Evolutionary conservation across 495 filamentous ascomycete genomes (phyloP).

Genomic region (Chaetomium tenue): DNA sequence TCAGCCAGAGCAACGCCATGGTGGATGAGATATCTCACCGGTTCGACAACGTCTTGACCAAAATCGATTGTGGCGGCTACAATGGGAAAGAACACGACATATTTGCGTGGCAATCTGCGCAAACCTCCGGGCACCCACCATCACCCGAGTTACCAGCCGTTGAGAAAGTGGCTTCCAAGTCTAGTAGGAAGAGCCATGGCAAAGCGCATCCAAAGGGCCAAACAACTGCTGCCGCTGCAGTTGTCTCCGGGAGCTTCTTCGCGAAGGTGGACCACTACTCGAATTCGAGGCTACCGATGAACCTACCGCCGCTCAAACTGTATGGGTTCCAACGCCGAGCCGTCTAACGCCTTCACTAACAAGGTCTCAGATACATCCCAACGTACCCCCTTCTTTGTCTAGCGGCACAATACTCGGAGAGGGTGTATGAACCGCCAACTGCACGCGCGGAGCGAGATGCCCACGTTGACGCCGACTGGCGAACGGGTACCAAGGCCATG

Average conservation of each 20-base stretch:
- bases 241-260: conserved; percentile 59
- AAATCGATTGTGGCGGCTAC: conserved; percentile 67
- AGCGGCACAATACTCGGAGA: conserved; percentile 69
- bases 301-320: conserved; percentile 63
- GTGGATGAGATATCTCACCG: conserved; percentile 57
- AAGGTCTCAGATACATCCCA: conserved; percentile 55
- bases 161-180: conserved; percentile 32
- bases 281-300: conserved; percentile 71
- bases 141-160: conserved; percentile 19
- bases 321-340: conserved; percentile 41
- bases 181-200: conserved; percentile 30
- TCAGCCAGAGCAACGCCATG: conserved; percentile 50
- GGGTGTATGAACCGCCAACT: conserved; percentile 64
- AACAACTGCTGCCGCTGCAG: conserved; percentile 40
- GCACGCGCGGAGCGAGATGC: conserved; percentile 56
- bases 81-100: conserved; percentile 62
- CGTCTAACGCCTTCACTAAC: conserved; percentile 8
- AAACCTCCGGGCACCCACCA: conserved; percentile 26
- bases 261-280: conserved; percentile 73
- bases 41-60: conserved; percentile 60
- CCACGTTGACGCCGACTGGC: conserved; percentile 67
- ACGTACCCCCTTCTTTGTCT: conserved; percentile 71
- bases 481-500: conserved; percentile 75
- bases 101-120: conserved; percentile 42
- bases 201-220: conserved; percentile 36